phyloP scores from a whole-genome alignment of 306 rosid genomes.

The Begonia loranthoides region DNA sequence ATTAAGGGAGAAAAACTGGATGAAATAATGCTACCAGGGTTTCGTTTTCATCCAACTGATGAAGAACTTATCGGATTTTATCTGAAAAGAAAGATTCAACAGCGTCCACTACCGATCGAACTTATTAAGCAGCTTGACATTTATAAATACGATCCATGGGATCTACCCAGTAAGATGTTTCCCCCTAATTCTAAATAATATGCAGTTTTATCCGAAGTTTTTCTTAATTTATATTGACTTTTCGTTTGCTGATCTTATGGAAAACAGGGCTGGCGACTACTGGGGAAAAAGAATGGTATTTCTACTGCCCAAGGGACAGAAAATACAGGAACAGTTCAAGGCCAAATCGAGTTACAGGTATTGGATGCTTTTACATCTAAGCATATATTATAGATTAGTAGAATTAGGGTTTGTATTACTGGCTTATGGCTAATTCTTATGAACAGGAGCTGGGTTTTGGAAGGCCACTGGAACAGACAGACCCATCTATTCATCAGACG shows the following conservation, averaged over 20 bases:
- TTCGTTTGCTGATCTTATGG: neutral
- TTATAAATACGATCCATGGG: constrained; percentile 95
- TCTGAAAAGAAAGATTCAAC: constrained; percentile 81
- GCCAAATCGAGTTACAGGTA: constrained; percentile 73
- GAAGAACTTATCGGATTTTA: constrained; percentile 98
- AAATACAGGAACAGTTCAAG: constrained; percentile 92
- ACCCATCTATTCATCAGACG: constrained; percentile 83
- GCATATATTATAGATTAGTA: too few relatives aligned
- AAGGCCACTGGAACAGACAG: constrained; percentile 93
- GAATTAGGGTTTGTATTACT: too few relatives aligned
- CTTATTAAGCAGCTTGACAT: constrained; percentile 94
- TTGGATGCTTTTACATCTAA: too few relatives aligned
- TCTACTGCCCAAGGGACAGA: constrained; percentile 91
- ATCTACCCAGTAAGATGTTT: constrained; percentile 76
- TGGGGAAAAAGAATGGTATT: constrained; percentile 96
- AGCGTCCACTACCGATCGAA: constrained; percentile 71
- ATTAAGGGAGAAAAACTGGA: constrained; percentile 36
- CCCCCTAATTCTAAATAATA: neutral
- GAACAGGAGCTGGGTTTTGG: constrained; percentile 79
- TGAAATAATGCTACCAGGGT: constrained; percentile 83
- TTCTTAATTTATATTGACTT: neutral
- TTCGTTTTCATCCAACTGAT: constrained; percentile 95
- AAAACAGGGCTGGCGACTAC: constrained; percentile 56
- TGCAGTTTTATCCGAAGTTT: neutral
- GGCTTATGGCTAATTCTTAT: too few relatives aligned